Base-by-base conservation (phyloP, 345 rosid genomes). In the Brassica nigra region DNA sequence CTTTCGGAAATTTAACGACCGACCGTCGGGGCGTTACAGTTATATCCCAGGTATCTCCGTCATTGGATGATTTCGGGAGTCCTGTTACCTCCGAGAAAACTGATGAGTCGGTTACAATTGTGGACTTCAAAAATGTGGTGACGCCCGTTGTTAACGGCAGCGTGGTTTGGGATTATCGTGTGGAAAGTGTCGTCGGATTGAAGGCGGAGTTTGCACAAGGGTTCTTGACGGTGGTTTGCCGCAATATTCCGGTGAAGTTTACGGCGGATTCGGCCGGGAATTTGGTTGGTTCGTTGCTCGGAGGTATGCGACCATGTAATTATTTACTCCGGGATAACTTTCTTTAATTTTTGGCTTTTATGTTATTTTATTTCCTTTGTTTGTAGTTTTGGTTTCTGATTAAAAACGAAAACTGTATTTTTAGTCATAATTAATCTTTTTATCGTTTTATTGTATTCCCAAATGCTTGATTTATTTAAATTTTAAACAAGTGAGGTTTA, bases 221-320 rank as follows among this genome's bases (percentile, higher is more conserved):
- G 3, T 15, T 36, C 27, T 57, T 57, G 66, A 15, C 11, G 20
- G 79, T 16, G 66, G 0, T 15, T 55, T 75, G 73, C 23, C 30
- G 20, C 0, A 23, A 37, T 75, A 14, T 66, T 5, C 78, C 66
- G 66, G 78, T 75, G 54, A 66, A 23, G 37, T 66, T 55, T 28
- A 55, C 37, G 72, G 63, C 8, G 30, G 72, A 75, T 75, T 12
- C 30, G 57, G 58, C 11, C 0, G 78, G 66, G 3, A 75, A 36
- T 6, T 1, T 66, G 30, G 0, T 37, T 7, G 72, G 78, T 5
- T 20, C 78, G 34, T 66, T 66, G 72, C 66, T 66, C 9, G 78
- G 78, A 36, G 57, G 10, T 66, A 75, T 54, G 57, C 57, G 72
- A 66, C 57, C 72, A 14, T 75, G 78, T 66, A 54, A 75, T 3